Evolutionary conservation across 202 grass and related monocot genomes (phyloP).

Genomic region (Musa balbisiana): DNA sequence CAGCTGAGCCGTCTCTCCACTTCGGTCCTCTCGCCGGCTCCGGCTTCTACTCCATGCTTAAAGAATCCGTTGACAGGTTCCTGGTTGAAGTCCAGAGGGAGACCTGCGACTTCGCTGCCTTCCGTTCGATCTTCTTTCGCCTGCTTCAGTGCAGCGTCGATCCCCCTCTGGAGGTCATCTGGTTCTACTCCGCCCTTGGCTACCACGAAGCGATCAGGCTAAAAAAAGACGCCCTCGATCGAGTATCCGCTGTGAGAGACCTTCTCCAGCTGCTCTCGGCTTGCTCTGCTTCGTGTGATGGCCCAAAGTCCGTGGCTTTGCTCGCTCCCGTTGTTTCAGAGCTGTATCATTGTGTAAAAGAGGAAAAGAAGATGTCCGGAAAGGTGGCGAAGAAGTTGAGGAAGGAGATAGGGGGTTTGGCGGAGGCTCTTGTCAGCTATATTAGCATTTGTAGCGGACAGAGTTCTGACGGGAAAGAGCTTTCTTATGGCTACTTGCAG

Average conservation of each 20-base stretch:
- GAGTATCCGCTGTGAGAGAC: conserved; percentile 7
- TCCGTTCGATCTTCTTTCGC: conserved; percentile 72
- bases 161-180: conserved; percentile 81
- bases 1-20: conserved; percentile 43
- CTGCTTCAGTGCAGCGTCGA: conserved; percentile 57
- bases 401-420: conserved; percentile 54
- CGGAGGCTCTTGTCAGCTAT: conserved; percentile 69
- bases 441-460: conserved; percentile 78
- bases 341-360: conserved; percentile 47
- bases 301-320: conserved; percentile 68
- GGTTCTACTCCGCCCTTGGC: conserved; percentile 84
- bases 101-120: conserved; percentile 58
- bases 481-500: conserved; percentile 29
- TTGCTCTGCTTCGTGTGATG: conserved; percentile 44
- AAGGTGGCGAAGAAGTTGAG: conserved; percentile 45
- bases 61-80: conserved; percentile 71
- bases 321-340: conserved; percentile 76
- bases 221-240: not conserved
- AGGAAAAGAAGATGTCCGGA: conserved; percentile 18
- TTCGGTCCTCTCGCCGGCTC: conserved; percentile 44
- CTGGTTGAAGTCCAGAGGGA: conserved; percentile 61
- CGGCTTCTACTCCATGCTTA: conserved; percentile 64
- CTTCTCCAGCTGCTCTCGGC: conserved; percentile 57
- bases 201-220: conserved; percentile 56
- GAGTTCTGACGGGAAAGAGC: conserved; percentile 15